These are phyloP conservation scores for Phytophthora litchii DNA, from an alignment of 352 stramenopile genomes.

Conservation along the genomic window DNA sequence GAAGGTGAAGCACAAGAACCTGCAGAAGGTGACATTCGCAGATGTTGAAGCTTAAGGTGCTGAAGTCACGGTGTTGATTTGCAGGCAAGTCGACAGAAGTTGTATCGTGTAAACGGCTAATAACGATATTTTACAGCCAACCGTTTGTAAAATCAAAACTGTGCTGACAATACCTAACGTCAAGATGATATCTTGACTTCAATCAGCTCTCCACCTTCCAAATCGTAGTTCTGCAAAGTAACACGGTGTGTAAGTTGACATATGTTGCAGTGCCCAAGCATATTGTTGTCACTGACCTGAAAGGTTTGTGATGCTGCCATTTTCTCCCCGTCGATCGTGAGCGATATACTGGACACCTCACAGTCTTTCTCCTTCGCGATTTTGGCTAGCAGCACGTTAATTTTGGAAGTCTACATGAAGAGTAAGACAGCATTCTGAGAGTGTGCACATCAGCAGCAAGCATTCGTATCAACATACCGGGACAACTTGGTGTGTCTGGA, in stretches of 20 bases:
- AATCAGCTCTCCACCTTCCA: constrained; percentile 73
- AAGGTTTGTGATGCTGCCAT: constrained; percentile 53
- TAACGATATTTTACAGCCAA: constrained; percentile 29
- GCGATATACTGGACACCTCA: constrained; percentile 31
- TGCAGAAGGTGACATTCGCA: constrained; percentile 9
- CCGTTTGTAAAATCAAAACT: constrained; percentile 8
- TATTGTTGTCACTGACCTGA: constrained; percentile 44
- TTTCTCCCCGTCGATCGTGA: constrained; percentile 59
- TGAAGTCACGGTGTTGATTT: too few species aligned
- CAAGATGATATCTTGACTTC: constrained; percentile 57
- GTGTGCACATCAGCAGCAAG: neutral
- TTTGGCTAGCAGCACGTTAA: constrained; percentile 47
- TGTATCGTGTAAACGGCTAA: constrained; percentile 2
- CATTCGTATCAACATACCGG: constrained; percentile 33
- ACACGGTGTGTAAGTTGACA: constrained; percentile 1
- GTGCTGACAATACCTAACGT: constrained; percentile 10
- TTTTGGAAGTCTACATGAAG: constrained; percentile 39
- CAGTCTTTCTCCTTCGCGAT: constrained; percentile 33
- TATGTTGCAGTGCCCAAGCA: neutral
- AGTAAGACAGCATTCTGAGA: neutral
- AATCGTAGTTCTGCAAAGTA: constrained; percentile 56
- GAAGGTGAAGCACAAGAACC: constrained; percentile 42
- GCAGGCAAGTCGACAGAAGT: neutral
- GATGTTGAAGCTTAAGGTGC: constrained; percentile 8
- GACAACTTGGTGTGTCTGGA: constrained; percentile 42